Base-by-base conservation (phyloP, 2,329 filamentous ascomycete genomes). In the Colletotrichum siamense region DNA sequence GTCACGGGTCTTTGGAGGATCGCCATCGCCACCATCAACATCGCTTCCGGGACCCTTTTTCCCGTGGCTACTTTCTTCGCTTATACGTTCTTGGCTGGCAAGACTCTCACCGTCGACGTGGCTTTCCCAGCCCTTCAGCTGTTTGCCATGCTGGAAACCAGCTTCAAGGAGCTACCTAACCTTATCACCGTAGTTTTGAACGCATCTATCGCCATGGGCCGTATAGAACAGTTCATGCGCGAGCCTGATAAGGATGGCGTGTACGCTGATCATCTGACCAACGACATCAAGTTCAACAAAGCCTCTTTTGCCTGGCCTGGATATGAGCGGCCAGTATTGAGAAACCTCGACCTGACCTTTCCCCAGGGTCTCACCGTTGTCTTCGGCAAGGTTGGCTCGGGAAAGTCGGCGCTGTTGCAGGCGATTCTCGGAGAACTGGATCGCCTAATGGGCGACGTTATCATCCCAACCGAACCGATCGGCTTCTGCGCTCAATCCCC, bases 121-220 rank as follows among this genome's bases (percentile, higher is more conserved):
- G 96, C 96, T 12, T 98, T 98, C 83, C 96, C 96, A 0, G 95
- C 96, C 0, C 87, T 98, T 3, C 93, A 96, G 77, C 88, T 98
- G 0, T 98, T 98, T 80, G 87, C 88, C 2, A 92, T 96, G 87
- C 87, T 98, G 13, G 94, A 96, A 79, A 88, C 86, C 2, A 95
- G 92, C 76, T 86, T 98, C 65, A 92, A 93, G 71, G 94, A 96
- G 69, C 85, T 98, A 1, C 96, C 96, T 3, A 88, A 91, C 34
- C 86, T 98, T 12, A 92, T 98, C 59, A 95, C 94, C 0, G 91
- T 94, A 0, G 85, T 96, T 6, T 89, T 98, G 78, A 98, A 98
- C 80, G 95, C 95, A 0, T 93, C 91, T n/a, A 93, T 98, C 22
- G 94, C 96, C 0, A 92, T 98, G 77, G 92, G 91, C 10, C 93